Evolutionary conservation across 257 asterid species (phyloP).

Genomic region (Fraxinus anomala): DNA sequence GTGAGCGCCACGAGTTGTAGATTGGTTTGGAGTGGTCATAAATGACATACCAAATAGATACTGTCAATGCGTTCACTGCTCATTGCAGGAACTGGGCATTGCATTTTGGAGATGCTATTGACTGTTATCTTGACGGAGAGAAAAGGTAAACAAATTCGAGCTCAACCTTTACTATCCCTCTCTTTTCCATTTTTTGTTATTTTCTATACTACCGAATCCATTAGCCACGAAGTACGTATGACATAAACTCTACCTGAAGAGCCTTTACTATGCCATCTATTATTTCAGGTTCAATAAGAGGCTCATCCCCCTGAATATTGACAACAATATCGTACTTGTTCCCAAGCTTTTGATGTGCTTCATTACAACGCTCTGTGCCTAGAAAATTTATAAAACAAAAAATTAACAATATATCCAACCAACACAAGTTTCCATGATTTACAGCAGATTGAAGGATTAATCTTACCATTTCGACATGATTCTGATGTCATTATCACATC

Average conservation of each 20-base stretch:
- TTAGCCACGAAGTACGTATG: no score
- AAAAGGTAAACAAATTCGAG: not conserved
- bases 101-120: not conserved
- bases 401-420: not conserved
- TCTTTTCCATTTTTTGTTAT: no score
- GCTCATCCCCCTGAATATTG: constrained; percentile 96
- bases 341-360: constrained; percentile 73
- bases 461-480: constrained; percentile 77
- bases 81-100: not conserved
- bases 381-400: constrained; percentile 7
- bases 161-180: not conserved
- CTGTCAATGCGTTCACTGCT: not conserved
- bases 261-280: constrained; percentile 84
- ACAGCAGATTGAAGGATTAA: not conserved
- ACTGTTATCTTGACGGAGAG: not conserved
- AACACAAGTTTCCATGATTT: not conserved
- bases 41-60: not conserved
- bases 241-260: constrained; percentile 56
- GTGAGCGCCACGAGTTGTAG: not conserved
- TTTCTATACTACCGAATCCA: no score
- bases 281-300: constrained; percentile 89
- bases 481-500: constrained; percentile 89
- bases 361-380: constrained; percentile 93
- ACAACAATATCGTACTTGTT: constrained; percentile 76
- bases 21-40: not conserved